Base-by-base conservation (phyloP, 805 yeast species). In the Metschnikowia dekortorum region DNA sequence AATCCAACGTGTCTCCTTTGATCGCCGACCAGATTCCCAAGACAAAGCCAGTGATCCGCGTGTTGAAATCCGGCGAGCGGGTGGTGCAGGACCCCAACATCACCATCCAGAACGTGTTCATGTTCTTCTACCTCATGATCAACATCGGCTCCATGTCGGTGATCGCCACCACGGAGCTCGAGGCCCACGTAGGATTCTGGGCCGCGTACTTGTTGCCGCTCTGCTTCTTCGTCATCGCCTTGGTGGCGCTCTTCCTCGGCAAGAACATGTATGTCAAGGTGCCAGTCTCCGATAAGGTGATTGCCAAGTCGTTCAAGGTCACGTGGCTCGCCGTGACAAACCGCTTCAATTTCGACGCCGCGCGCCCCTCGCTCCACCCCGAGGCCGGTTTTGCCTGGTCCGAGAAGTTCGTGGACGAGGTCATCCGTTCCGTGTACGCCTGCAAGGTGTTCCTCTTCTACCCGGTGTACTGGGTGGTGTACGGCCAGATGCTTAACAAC, bases 141-240 rank as follows among this genome's bases (percentile, higher is more conserved):
- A 87, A 87, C 68, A 67, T 85, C 52, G 95, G 95, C 51, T 78
- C 89, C 6, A 73, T 87, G 56, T 79, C 89, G 13, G 84, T 87
- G 46, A 78, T 87, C 57, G 91, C 89, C 39, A 87, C 94, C 41
- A 84, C 91, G 6, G 83, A 83, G 68, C 67, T 84, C 65, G 95
- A 87, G 67, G 63, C 70, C 34, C 73, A 79, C 51, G 76, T 79
- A 44, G 92, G 87, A 28, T 82, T 80, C 67, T 82, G 85, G 85
- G 84, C 89, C 31, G 91, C 94, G 30, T 87, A 74, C 70, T 68
- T 85, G 58, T 72, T 87, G 51, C 91, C 92, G 13, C 80, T 84
- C 61, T 70, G 82, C 46, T 71, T 82, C 68, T 83, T 80, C 62
- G 65, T 75, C 53, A 51, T 82, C 57, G 81, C 81, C 54, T 73